Evolutionary conservation across 768 basidiomycete species (phyloP), one percentile per base, ranked within the genome.

Genomic region (Mycena polygramma): DNA sequence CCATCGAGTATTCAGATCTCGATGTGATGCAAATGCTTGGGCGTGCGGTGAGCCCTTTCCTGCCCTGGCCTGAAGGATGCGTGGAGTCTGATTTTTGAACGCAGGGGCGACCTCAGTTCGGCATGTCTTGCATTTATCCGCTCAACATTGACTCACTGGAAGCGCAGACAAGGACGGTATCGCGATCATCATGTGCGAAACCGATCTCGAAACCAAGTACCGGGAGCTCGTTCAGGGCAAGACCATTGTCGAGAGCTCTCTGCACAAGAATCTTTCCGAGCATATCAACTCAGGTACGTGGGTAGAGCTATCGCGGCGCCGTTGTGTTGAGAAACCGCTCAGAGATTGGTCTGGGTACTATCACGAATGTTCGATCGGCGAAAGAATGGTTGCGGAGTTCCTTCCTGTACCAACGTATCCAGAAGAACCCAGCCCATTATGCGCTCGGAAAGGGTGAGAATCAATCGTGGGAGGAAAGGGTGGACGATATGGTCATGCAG

Each of bases 11-110:
- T 79, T 92, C 93, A 0, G 97, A 98, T 77, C 85, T 98, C 7
- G 98, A 98, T 75, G 86, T 98, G 36, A 90, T 94, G 87, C 97
- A 98, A 79, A 98, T 98, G 97, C 89, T 98, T 67, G 98, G 97
- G 9, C 89, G 98, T 55, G 96, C 96, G 51, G 94, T 94, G 77
- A 79, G 90, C 66, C 22, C 41, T 20, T 66, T 24, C 9, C 13
- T 45, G 57, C 17, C 39, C 22, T 52, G 7, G 19, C 14, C 19
- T 36, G 14, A 30, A 22, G 8, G 26, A 36, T 41, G 58, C 22
- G 30, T 36, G n/a, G 46, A 61, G 10, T 59, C 53, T 51, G 39
- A 46, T 39, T 17, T 61, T 36, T 41, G 36, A 19, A 3, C 49
- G 46, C 66, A 95, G 90, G 96, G 96, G 11, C 87, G 96, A 41